Base-by-base conservation (phyloP, 257 asterid species). In the Oldenlandia corymbosa region DNA sequence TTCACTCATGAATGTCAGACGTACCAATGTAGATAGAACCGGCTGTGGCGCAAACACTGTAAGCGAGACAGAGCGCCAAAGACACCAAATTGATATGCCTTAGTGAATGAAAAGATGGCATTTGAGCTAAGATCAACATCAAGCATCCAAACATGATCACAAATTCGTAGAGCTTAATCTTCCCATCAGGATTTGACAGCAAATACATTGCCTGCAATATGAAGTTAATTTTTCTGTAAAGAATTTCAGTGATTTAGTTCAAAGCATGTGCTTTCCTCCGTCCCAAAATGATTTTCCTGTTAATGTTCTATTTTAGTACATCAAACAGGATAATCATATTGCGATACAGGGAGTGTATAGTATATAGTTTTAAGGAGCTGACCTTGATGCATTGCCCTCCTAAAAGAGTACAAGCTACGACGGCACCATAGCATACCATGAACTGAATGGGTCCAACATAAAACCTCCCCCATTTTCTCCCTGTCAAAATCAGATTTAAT, bases 381-480 rank as follows among this genome's bases (percentile, higher is more conserved):
- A 88, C 96, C 94, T 91, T 91, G 69, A 88, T 71, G 81, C 98
- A 91, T 28, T 91, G 94, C 34, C 96, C 98, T 53, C 94, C 98
- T 61, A 91, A 62, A n/a, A 91, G 95, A 61, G 88, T 88, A 34
- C 67, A 80, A 4, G 85, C 98, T 26, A 91, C 88, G 0, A 91
- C 98, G 12, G 92, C 95, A 68, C 98, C 98, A 53, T 91, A 91
- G 77, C 98, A 91, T 8, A 87, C 96, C 69, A 82, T 14, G 64
- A 91, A 84, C 66, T 91, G 98, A 51, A 86, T 79, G 53, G 98
- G 95, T 5, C 98, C 96, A 1, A 88, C 98, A 21, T 73, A 91
- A 59, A 69, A 91, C 53, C 34, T 64, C 0, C 90, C 98, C 98
- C 96, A 91, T 54, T 62, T 71, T 49, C 87, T 81, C 9, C 98